Base-by-base conservation (phyloP, 257 asterid species). In the Apocynum venetum region DNA sequence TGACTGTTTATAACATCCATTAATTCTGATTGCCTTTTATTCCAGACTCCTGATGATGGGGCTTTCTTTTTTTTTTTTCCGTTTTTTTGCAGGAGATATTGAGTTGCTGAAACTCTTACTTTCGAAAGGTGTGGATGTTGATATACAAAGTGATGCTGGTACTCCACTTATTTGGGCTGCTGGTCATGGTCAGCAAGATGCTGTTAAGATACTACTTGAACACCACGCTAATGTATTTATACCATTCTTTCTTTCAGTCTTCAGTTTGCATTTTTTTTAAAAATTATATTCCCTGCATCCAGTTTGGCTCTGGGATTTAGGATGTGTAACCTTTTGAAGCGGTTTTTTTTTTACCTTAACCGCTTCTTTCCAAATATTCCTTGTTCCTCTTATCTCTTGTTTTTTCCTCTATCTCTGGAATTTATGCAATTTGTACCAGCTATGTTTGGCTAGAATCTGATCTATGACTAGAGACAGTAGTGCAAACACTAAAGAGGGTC, bases 91-190 rank as follows among this genome's bases (percentile, higher is more conserved):
- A 93, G 99, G 98, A 70, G 89, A 91, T 84, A 76, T 82, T 76
- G 97, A 93, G 78, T 79, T 91, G 81, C 84, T 93, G 84, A 86
- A 82, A 70, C 78, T 86, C 80, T 84, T 96, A 77, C 88, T 96
- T 57, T 77, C 88, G 49, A 88, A 89, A 87, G 92, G 88, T 40
- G 84, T 89, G 74, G 76, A 87, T 88, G 97, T 89, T 84, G 87
- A 96, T 80, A 83, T 87, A 67, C 93, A 89, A 88, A 91, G 99
- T 87, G 97, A 91, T 84, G 94, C 91, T 41, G 99, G 99, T 69
- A 87, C 91, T 75, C 97, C 99, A 19, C 97, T 96, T 72, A 80
- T 96, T 73, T 93, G 98, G 99, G 99, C 99, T 84, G 97, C 98
- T 65, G 99, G 99, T 81, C 94, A 90, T 71, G 93, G 86, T 79